phyloP scores from a whole-genome alignment of 805 yeast genomes.

The Danielozyma ontarioensis region DNA sequence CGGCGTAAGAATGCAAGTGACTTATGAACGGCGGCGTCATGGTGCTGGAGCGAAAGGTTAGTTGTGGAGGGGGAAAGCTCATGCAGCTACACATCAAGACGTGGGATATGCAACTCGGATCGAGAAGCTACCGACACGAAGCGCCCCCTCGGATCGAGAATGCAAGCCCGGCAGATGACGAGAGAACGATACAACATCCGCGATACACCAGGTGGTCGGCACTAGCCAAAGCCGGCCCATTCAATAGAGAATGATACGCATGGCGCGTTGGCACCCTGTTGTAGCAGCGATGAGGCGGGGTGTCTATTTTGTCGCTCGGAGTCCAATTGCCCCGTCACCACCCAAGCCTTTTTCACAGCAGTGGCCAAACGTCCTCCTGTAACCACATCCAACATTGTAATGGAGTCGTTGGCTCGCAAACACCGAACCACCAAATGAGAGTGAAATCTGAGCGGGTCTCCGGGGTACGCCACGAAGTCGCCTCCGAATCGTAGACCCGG shows the following conservation, averaged over 20 bases:
- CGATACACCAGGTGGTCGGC: too few relatives aligned
- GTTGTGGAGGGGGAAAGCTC: too few relatives aligned
- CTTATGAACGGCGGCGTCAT: too few relatives aligned
- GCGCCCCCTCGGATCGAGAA: too few relatives aligned
- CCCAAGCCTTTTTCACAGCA: slow-evolving; percentile 83
- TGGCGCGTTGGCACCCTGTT: too few relatives aligned
- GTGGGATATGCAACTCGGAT: too few relatives aligned
- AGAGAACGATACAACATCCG: too few relatives aligned
- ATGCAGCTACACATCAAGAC: too few relatives aligned
- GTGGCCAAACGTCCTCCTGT: slow-evolving; percentile 92
- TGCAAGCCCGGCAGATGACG: too few relatives aligned
- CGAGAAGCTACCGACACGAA: too few relatives aligned
- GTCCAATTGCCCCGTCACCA: slow-evolving; percentile 40
- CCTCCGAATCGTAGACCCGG: slow-evolving; percentile 95
- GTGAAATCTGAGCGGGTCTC: slow-evolving; percentile 88
- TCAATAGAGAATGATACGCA: slow-evolving; percentile 71
- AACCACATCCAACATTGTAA: slow-evolving; percentile 55
- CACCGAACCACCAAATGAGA: slow-evolving; percentile 70
- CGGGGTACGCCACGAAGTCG: slow-evolving; percentile 84
- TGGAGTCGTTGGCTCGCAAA: slow-evolving; percentile 30
- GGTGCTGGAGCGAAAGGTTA: too few relatives aligned
- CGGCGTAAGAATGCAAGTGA: too few relatives aligned
- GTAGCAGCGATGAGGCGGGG: slow-evolving; percentile 11
- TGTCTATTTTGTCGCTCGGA: slow-evolving; percentile 2
- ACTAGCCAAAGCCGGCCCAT: slow-evolving; percentile 96